phyloP scores from a whole-genome alignment of 2,329 filamentous ascomycete species.

The Colletotrichum sp. region DNA sequence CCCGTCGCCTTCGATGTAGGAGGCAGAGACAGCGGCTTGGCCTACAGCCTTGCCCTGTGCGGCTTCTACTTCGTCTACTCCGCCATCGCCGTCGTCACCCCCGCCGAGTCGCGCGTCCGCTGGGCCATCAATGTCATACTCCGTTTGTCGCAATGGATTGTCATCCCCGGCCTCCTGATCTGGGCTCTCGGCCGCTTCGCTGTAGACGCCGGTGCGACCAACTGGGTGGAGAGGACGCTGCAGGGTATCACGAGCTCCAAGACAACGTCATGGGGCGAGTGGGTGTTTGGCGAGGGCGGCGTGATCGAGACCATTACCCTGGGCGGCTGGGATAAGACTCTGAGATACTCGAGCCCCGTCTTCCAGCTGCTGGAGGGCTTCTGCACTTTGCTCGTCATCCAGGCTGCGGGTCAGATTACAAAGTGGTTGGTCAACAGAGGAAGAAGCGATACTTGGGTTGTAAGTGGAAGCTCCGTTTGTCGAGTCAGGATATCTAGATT shows the following conservation, averaged over 20 bases:
- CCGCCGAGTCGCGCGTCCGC: constrained; percentile 77
- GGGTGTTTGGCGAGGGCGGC: constrained; percentile 87
- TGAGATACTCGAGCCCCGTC: constrained; percentile 90
- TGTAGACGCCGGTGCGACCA: constrained; percentile 78
- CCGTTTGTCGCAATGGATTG: constrained; percentile 81
- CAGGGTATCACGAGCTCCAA: constrained; percentile 67
- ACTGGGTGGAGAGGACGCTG: constrained; percentile 85
- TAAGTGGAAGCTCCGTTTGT: constrained; percentile 49
- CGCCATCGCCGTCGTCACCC: constrained; percentile 77
- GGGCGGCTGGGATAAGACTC: constrained; percentile 85
- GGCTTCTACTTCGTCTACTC: constrained; percentile 92
- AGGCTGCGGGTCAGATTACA: constrained; percentile 92
- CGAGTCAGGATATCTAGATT: not conserved
- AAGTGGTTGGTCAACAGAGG: constrained; percentile 94
- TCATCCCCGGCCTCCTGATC: constrained; percentile 86
- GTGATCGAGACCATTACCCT: constrained; percentile 81
- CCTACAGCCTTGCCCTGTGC: constrained; percentile 89
- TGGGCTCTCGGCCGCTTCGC: constrained; percentile 97
- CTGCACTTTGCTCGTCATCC: constrained; percentile 94
- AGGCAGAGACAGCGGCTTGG: constrained; percentile 90
- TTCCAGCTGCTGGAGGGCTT: constrained; percentile 97
- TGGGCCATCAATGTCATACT: constrained; percentile 73
- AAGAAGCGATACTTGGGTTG: constrained; percentile 95
- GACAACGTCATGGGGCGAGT: constrained; percentile 75
- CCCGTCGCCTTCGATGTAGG: constrained; percentile 98